Base-by-base conservation (phyloP, 495 filamentous ascomycete genomes). In the Aspergillus steynii region DNA sequence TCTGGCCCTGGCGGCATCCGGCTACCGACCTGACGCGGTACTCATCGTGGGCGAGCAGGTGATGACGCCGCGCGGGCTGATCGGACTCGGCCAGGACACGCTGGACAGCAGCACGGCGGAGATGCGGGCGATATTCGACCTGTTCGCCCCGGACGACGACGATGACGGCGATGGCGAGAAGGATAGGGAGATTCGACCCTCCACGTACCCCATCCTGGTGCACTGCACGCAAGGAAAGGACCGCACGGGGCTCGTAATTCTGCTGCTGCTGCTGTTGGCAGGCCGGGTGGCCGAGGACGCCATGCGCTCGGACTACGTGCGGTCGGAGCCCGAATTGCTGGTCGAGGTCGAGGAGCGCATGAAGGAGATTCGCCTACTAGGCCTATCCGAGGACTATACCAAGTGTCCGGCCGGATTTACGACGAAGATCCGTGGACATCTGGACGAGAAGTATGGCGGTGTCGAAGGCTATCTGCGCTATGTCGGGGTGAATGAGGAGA, bases 201-300 rank as follows among this genome's bases (percentile, higher is more conserved):
- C 29, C 3, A 73, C 79, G 15, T 87, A 87, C 47, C 90, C 90
- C 0, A 61, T 85, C 5, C 68, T 94, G 3, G 68, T 93, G 5
- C 92, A 95, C 76, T 96, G 92, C 74, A 93, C 91, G 3, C 90
- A 95, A 68, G 92, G 92, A 42, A 96, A 96, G 67, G 92, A 96
- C 68, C 84, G 91, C 0, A 95, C 92, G 0, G 92, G 92, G 0
- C 75, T 95, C 2, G 76, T 90, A 27, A 72, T 91, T n/a, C 72
- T 87, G 10, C 76, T 96, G 25, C 65, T 83, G 0, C 71, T 93
- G 1, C 68, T 93, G 31, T 70, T 89, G 2, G 78, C 86, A 3
- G 69, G 74, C 4, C 78, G 73, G 9, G 81, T 90, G 0, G 83
- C 85, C 0, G 53, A 76, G 0, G 74, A 79, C 0, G 86, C 85